These are phyloP conservation scores for Diaporthe sp. DNA, from an alignment of 2,329 filamentous ascomycete genomes.

Conservation along the genomic window DNA sequence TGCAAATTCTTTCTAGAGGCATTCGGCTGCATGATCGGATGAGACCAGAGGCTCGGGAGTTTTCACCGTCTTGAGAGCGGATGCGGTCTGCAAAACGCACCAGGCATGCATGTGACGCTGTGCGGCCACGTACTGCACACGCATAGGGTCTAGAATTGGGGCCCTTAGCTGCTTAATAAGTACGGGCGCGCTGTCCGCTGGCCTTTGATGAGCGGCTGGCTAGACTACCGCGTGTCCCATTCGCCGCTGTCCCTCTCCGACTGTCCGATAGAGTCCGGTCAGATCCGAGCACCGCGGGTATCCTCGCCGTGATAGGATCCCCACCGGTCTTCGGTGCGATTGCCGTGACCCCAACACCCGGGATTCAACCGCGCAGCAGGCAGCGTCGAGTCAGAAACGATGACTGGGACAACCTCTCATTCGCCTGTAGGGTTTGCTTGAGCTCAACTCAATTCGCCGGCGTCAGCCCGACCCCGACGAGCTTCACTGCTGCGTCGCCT, in stretches of 20 bases:
- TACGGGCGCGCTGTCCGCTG: neutral
- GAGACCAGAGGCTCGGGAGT: neutral
- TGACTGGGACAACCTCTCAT: neutral
- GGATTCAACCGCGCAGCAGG: neutral
- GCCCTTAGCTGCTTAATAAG: neutral
- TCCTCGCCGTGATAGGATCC: neutral
- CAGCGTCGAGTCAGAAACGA: neutral
- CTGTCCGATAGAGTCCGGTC: neutral
- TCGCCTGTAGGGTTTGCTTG: neutral
- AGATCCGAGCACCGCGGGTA: neutral
- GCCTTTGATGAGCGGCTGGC: neutral
- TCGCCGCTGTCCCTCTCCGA: neutral
- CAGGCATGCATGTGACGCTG: constrained; percentile 18
- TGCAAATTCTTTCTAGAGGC: constrained; percentile 25
- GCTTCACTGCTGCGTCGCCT: neutral
- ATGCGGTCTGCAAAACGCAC: neutral
- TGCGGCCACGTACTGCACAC: constrained; percentile 13
- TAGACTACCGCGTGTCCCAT: no score
- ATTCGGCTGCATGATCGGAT: constrained; percentile 22
- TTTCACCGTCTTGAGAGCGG: constrained; percentile 9
- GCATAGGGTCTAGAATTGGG: neutral
- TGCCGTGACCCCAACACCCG: neutral
- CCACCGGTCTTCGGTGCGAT: neutral
- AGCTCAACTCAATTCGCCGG: neutral
- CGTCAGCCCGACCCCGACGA: no score